Evolutionary conservation across 1,284 basidiomycete species (phyloP), one percentile per base, ranked within the genome.

Genomic region (Stygiomarasmius scandens): DNA sequence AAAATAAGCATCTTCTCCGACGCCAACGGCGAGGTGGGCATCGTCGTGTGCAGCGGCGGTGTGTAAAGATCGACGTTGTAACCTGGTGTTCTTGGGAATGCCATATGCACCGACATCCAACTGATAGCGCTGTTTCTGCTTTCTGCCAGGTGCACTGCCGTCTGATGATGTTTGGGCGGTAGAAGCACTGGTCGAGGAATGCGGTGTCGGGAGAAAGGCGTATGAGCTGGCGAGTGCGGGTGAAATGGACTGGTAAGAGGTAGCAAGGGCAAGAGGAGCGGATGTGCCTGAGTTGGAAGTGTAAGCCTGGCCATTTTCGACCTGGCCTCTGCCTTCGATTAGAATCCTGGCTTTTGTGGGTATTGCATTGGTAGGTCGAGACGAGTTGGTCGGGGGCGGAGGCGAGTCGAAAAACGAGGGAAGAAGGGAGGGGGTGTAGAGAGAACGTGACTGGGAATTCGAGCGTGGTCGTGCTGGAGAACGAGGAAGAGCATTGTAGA

Each of bases 1-100:
- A 63, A 96, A 95, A 69, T 95, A 96, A 9, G 90, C 89, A 66
- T 94, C 91, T 67, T 95, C 91, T 52, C 92, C 92, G 8, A 94
- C 87, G 67, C 91, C 89, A 0, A 91, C 87, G 0, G 90, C 82
- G 10, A 78, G 70, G 10, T 65, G 50, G 1, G 68, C 38, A 24
- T 70, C 61, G 47, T 71, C 63, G 19, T 47, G 16, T 27, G 19
- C 14, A 19, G 48, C 10, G 11, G 25, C 19, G 1, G 48, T 29
- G 23, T 29, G 23, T 2, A 29, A n/a, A 19, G 48, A 19, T 5
- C 48, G 23, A 32, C 48, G 32, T 49, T 27, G 48, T 41, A 16
- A 41, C n/a, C 38, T 41, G 38, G 38, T 16, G 16, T 41, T 41
- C 32, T 49, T 49, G 20, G 48, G 48, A 29, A 49, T 49, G 20